Percentiles rank a stretch among this genome's conserved stretches.
Conservation (phyloP, 805 yeast species). For the Yamadazyma philogaea region DNA sequence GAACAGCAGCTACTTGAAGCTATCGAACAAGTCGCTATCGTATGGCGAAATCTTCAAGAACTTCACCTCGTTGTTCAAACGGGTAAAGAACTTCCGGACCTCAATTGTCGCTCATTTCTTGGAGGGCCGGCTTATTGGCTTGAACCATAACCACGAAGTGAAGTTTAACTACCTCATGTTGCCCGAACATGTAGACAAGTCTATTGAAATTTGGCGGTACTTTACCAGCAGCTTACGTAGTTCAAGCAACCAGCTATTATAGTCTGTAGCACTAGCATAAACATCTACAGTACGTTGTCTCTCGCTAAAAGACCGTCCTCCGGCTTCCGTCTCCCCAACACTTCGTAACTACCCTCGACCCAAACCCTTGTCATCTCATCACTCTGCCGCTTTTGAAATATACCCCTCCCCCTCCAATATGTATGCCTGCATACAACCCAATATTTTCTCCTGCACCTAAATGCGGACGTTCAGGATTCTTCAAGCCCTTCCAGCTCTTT, state of each 20-base stretch:
- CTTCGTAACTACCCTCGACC: too few relatives aligned
- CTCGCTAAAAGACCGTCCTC: too few relatives aligned
- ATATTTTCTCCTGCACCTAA: too few relatives aligned
- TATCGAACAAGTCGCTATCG: constrained; percentile 38
- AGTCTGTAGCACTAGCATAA: too few relatives aligned
- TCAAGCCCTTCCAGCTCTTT: too few relatives aligned
- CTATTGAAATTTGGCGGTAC: constrained; percentile 25
- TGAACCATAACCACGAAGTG: constrained; percentile 24
- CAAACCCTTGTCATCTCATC: too few relatives aligned
- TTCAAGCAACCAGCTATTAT: too few relatives aligned
- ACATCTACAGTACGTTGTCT: too few relatives aligned
- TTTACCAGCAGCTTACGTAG: constrained; percentile 11
- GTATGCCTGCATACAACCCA: too few relatives aligned
- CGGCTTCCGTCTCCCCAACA: too few relatives aligned
- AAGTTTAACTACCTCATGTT: constrained; percentile 35
- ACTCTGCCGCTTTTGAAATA: too few relatives aligned
- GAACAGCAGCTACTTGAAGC: constrained; percentile 22
- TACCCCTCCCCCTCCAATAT: too few relatives aligned
- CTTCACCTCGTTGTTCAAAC: constrained; percentile 27
- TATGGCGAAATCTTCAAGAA: constrained; percentile 34
- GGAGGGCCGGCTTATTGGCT: constrained; percentile 24
- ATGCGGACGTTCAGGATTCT: neutral
- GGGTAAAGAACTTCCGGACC: constrained; percentile 27
- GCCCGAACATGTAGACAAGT: constrained; percentile 28
- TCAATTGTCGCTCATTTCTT: constrained; percentile 23